phyloP scores from a whole-genome alignment of 306 rosid genomes.

The Prunus campanulata region DNA sequence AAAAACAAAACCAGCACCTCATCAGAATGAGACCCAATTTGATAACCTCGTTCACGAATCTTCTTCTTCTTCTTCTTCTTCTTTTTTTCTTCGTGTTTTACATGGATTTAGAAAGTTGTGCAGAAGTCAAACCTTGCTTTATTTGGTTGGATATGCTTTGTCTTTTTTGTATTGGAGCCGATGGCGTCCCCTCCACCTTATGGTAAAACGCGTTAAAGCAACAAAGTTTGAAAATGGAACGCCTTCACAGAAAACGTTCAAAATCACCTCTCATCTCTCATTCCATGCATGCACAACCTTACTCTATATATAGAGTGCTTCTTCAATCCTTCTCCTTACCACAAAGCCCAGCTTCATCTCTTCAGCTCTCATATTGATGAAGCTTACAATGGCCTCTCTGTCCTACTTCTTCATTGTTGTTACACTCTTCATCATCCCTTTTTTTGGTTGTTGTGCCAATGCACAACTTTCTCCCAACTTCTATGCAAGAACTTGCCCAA shows the following conservation, averaged over 20 bases:
- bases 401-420: background rate
- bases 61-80: background rate
- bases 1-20: too few species aligned
- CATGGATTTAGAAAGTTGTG: background rate
- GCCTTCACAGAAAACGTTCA: background rate
- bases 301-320: background rate
- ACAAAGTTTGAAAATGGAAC: slow-evolving; percentile 1
- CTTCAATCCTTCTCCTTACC: background rate
- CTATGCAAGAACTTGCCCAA: slow-evolving; percentile 56
- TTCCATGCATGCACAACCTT: slow-evolving; percentile 1
- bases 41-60: background rate
- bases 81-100: background rate
- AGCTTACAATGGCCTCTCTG: background rate
- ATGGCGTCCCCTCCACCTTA: background rate
- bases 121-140: background rate
- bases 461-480: slow-evolving; percentile 62
- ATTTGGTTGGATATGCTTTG: background rate
- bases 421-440: slow-evolving; percentile 24
- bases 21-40: background rate
- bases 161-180: background rate
- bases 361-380: background rate
- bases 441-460: slow-evolving; percentile 30
- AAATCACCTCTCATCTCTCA: background rate
- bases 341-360: background rate
- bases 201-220: background rate